Conservation (phyloP, 2,329 filamentous ascomycete genomes). For the Pseudocercospora eumusae region DNA sequence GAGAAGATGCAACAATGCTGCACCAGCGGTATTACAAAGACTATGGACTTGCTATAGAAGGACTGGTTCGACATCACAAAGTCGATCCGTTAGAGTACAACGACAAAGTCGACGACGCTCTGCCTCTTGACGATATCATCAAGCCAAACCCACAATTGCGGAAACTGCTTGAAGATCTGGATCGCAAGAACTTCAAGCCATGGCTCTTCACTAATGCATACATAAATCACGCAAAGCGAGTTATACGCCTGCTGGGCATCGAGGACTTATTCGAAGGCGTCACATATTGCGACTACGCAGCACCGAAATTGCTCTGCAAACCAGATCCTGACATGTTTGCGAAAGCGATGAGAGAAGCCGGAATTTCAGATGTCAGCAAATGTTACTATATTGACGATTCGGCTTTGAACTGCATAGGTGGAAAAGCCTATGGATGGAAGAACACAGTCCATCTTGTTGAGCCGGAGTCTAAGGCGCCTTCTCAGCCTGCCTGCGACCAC, state of each 20-base stretch:
- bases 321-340: constrained; percentile 78
- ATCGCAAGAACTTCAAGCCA: constrained; percentile 76
- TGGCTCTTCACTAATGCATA: constrained; percentile 99
- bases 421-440: constrained; percentile 80
- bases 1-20: constrained; percentile 78
- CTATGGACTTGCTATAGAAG: constrained; percentile 96
- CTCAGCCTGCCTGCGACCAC: constrained; percentile 63
- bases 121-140: constrained; percentile 83
- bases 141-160: constrained; percentile 74
- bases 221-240: constrained; percentile 78
- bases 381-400: constrained; percentile 98
- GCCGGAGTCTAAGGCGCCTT: constrained; percentile 64
- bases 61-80: constrained; percentile 87
- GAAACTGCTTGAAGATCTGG: constrained; percentile 75
- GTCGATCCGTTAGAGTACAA: constrained; percentile 97
- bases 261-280: constrained; percentile 92
- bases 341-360: constrained; percentile 86
- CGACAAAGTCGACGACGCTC: constrained; percentile 86
- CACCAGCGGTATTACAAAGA: constrained; percentile 92
- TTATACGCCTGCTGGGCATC: constrained; percentile 76
- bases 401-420: constrained; percentile 74
- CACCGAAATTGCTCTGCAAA: constrained; percentile 78
- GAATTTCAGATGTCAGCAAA: constrained; percentile 64
- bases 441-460: constrained; percentile 78
- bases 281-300: constrained; percentile 87